These are phyloP conservation scores for Kodamaea jinghongensis DNA, from an alignment of 805 yeast species.

Conservation along the genomic window DNA sequence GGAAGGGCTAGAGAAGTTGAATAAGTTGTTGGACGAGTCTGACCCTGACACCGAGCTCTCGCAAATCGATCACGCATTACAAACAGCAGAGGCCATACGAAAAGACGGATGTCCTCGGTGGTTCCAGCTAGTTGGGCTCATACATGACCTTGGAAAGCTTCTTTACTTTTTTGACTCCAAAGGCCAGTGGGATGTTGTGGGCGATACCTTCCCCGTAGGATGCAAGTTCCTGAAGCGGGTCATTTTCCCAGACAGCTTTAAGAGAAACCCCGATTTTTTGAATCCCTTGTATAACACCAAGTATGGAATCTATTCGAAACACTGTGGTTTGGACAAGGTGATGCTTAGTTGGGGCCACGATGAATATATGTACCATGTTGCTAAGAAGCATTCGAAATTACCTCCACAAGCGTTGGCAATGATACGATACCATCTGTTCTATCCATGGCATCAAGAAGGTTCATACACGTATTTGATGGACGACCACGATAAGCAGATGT, in stretches of 20 bases:
- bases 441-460: conserved; percentile 73
- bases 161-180: conserved; percentile 67
- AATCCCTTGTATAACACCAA: conserved; percentile 66
- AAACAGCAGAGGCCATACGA: conserved; percentile 73
- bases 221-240: conserved; percentile 60
- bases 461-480: conserved; percentile 66
- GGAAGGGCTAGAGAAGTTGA: conserved; percentile 65
- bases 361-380: conserved; percentile 73
- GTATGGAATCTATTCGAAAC: conserved; percentile 61
- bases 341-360: conserved; percentile 81
- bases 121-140: conserved; percentile 72
- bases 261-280: conserved; percentile 54
- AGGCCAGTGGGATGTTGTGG: conserved; percentile 82
- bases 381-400: conserved; percentile 58
- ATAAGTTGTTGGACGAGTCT: conserved; percentile 63
- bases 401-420: conserved; percentile 69
- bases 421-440: conserved; percentile 73
- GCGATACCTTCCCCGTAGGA: conserved; percentile 77
- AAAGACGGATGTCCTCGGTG: conserved; percentile 67
- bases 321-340: conserved; percentile 66
- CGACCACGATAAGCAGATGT: conserved; percentile 57
- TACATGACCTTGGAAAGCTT: conserved; percentile 69
- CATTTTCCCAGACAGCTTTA: conserved; percentile 59
- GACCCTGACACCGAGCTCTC: conserved; percentile 76
- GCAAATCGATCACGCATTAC: conserved; percentile 72